phyloP scores from a whole-genome alignment of 495 filamentous ascomycete genomes.

The Xanthoparmelia taractica region DNA sequence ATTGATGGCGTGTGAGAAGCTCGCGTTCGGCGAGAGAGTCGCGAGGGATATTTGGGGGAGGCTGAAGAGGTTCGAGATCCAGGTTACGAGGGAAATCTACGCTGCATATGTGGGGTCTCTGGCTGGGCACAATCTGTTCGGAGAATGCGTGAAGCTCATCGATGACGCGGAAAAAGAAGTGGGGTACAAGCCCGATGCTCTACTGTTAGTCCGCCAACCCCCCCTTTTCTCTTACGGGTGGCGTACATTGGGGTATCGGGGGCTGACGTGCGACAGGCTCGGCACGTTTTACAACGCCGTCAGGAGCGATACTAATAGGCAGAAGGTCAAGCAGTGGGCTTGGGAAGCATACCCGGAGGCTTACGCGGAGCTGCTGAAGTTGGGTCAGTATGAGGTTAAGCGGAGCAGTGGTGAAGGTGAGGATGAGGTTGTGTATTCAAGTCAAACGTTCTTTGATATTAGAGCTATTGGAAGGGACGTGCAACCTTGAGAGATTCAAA shows the following conservation, averaged over 20 bases:
- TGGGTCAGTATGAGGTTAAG: constrained; percentile 22
- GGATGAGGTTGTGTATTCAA: constrained; percentile 1
- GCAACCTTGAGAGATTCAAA: constrained; percentile 5
- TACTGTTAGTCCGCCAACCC: constrained; percentile 54
- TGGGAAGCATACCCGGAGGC: constrained; percentile 53
- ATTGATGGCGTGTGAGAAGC: constrained; percentile 64
- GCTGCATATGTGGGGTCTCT: constrained; percentile 66
- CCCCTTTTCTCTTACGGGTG: neutral
- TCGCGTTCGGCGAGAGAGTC: constrained; percentile 51
- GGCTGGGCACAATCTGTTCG: constrained; percentile 58
- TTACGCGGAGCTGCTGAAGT: constrained; percentile 56
- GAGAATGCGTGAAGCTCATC: constrained; percentile 56
- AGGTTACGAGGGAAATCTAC: constrained; percentile 63
- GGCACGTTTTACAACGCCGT: constrained; percentile 67
- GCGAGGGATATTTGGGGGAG: constrained; percentile 69
- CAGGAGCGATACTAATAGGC: constrained; percentile 49
- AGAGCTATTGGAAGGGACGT: constrained; percentile 15
- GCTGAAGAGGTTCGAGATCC: constrained; percentile 65
- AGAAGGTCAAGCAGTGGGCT: constrained; percentile 66
- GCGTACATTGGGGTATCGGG: neutral
- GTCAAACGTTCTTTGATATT: constrained; percentile 18
- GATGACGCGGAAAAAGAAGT: constrained; percentile 55
- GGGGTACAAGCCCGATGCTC: constrained; percentile 54
- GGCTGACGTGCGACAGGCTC: constrained; percentile 43
- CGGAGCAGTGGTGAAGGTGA: constrained; percentile 12